Percentiles rank a stretch among this genome's conserved stretches.
phyloP scores from a whole-genome alignment of 176 grass and related monocot genomes.

The Dactylis glomerata region DNA sequence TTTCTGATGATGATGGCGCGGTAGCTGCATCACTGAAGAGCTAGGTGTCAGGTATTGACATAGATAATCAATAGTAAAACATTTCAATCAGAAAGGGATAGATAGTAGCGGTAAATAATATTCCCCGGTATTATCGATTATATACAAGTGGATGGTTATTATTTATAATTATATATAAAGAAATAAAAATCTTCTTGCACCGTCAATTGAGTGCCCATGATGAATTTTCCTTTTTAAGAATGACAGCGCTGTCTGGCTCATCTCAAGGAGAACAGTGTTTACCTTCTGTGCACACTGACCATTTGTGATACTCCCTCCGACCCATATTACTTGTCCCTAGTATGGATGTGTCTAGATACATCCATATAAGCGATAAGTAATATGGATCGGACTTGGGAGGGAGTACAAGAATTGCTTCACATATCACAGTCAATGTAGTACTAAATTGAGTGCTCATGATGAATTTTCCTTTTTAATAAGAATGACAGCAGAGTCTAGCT shows the following conservation, averaged over 20 bases:
- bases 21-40: neutral
- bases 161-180: neutral
- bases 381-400: no score
- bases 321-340: no score
- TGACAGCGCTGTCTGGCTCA: neutral
- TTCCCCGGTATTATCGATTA: neutral
- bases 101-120: neutral
- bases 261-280: neutral
- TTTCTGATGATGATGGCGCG: neutral
- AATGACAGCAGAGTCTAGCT: neutral
- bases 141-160: slow-evolving; percentile 1
- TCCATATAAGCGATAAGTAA: no score
- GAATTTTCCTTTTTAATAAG: no score
- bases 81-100: neutral
- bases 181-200: neutral
- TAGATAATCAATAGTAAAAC: slow-evolving; percentile 4
- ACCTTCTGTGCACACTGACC: neutral
- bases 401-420: neutral
- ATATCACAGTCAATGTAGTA: neutral
- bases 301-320: no score
- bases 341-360: no score
- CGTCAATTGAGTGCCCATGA: neutral
- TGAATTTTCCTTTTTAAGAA: neutral
- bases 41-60: neutral
- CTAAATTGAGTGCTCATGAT: no score